Conservation (phyloP, 2,329 filamentous ascomycete species). For the Emergomyces pasteurianus region DNA sequence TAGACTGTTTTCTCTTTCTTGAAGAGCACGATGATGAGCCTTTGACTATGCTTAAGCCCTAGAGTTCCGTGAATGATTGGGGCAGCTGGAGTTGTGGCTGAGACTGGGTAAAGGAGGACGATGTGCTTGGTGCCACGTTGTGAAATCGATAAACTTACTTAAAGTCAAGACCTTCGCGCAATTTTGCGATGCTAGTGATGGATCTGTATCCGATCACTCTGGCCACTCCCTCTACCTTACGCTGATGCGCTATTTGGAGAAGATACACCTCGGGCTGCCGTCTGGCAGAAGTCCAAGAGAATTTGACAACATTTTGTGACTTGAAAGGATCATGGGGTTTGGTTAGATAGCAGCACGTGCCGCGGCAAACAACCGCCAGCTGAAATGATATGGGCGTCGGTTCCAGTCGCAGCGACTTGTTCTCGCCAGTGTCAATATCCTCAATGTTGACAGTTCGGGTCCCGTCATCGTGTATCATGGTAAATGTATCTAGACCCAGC, state of each 20-base stretch:
- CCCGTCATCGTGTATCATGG: constrained; percentile 13
- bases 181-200: constrained; percentile 16
- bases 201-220: constrained; percentile 15
- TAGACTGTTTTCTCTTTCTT: not conserved
- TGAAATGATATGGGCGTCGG: too few species aligned
- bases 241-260: constrained; percentile 14
- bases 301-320: constrained; percentile 17
- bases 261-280: constrained; percentile 14
- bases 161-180: constrained; percentile 17
- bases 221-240: constrained; percentile 18
- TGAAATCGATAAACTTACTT: constrained; percentile 5
- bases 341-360: not conserved
- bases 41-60: not conserved
- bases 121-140: not conserved
- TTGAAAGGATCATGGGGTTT: not conserved
- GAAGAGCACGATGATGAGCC: not conserved
- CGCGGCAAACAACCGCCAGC: not conserved
- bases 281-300: constrained; percentile 18
- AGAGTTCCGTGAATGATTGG: not conserved
- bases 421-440: too few species aligned
- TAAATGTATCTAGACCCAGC: constrained; percentile 10
- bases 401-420: too few species aligned
- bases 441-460: constrained; percentile 8
- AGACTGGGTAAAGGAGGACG: constrained; percentile 7
- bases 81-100: not conserved